Conservation (phyloP, 129 eudicot genomes). For the sunflower (Helianthus annuus) region HanXRQr2.0-SUNRISE NC_035438.2:1537577-1538076, state of each 20-base stretch:
- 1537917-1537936: not conserved
- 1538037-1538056: not conserved
- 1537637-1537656: too few relatives aligned
- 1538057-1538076: not conserved
- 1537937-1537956: not conserved
- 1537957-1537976: not conserved
- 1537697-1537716: not conserved
- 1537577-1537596: too few relatives aligned
- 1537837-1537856: not conserved
- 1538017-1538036: not conserved
- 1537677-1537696: slow-evolving; percentile 8
- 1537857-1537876: not conserved
- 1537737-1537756: too few relatives aligned
- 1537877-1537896: not conserved
- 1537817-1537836: not conserved
- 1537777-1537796: not conserved
- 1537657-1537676: slow-evolving; percentile 31
- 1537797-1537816: not conserved
- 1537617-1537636: too few relatives aligned
- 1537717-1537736: not conserved
- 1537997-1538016: too few relatives aligned
- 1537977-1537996: not conserved
- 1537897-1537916: not conserved
- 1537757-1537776: not conserved
- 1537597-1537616: too few relatives aligned